Evolutionary conservation across 2,329 filamentous ascomycete species (phyloP).

Genomic region (Colletotrichum scovillei): DNA sequence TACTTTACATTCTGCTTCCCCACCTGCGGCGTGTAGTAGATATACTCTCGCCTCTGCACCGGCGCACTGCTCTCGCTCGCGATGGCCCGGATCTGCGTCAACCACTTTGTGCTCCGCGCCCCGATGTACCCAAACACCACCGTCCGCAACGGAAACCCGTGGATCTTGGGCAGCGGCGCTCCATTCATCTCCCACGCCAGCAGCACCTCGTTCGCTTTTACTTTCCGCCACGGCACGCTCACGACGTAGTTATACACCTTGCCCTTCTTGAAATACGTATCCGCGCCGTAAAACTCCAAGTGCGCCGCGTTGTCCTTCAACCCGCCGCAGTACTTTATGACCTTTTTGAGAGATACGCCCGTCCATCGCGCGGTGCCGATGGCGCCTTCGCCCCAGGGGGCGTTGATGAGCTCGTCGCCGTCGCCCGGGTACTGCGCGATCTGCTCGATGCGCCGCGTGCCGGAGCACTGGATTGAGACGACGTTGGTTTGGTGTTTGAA

Average conservation of each 20-base stretch:
- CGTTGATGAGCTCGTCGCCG: conserved; percentile 70
- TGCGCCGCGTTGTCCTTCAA: conserved; percentile 66
- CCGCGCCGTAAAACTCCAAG: conserved; percentile 75
- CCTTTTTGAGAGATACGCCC: conserved; percentile 74
- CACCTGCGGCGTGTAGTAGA: conserved; percentile 76
- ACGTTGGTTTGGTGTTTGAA: conserved; percentile 70
- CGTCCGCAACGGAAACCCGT: conserved; percentile 72
- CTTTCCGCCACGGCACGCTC: conserved; percentile 74
- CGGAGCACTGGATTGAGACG: conserved; percentile 75
- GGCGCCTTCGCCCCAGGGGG: conserved; percentile 73
- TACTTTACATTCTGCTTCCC: conserved; percentile 74
- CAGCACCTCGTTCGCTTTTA: conserved; percentile 73
- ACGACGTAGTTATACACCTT: conserved; percentile 75
- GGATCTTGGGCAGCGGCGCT: conserved; percentile 69
- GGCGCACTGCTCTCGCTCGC: conserved; percentile 65
- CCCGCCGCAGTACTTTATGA: conserved; percentile 78
- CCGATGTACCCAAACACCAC: conserved; percentile 76
- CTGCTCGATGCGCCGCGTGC: conserved; percentile 76
- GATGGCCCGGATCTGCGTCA: conserved; percentile 72
- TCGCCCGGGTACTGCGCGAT: conserved; percentile 74
- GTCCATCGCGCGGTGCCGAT: conserved; percentile 74
- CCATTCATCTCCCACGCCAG: conserved; percentile 80
- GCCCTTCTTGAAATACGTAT: conserved; percentile 78
- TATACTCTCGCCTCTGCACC: conserved; percentile 73
- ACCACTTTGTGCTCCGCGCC: conserved; percentile 72